Base-by-base conservation (phyloP, 1,139 yeast genomes). In the Pichia cactophila region DNA sequence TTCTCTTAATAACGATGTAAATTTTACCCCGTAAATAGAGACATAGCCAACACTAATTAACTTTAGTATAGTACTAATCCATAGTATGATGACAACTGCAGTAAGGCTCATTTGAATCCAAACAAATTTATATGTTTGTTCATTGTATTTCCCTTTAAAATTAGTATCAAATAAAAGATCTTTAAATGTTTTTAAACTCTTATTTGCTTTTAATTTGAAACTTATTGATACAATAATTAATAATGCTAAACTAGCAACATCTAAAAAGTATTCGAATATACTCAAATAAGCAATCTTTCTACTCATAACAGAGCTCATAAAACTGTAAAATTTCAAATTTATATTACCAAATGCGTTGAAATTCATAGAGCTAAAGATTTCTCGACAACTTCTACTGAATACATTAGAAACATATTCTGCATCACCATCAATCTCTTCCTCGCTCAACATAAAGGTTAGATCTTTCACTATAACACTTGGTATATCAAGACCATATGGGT, bases 381-480 rank as follows among this genome's bases (percentile, higher is more conserved):
- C 20, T 12, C 39, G 50, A 46, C 54, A 61, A 1, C 55, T 56
- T 1, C 49, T 43, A 20, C 69, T 73, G 52, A 78, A 66, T 12
- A 75, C 68, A 26, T 68, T 63, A 2, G 78, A 74, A 53, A 77
- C 65, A 17, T 62, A 66, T 2, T 59, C 61, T 2, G 75, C 64
- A 53, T 73, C 67, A 2, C 64, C 61, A 45, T 69, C 67, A 7
- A 64, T 65, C 7, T 80, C 71, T 26, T 74, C 64, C 26, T 58
- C 57, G 2, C 75, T 76, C 39, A 80, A 59, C 54, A 77, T 78
- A 3, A 64, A 65, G 0, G 80, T 81, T 17, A 79, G 66, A 61
- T 79, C 83, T 50, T 72, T 66, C 14, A 78, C 66, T 16, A 78
- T 61, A 16, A 73, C 71, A 5, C 76, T 67, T 26, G 74, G 61